Conservation (phyloP, 495 filamentous ascomycete genomes). For the Podospora didyma region DNA sequence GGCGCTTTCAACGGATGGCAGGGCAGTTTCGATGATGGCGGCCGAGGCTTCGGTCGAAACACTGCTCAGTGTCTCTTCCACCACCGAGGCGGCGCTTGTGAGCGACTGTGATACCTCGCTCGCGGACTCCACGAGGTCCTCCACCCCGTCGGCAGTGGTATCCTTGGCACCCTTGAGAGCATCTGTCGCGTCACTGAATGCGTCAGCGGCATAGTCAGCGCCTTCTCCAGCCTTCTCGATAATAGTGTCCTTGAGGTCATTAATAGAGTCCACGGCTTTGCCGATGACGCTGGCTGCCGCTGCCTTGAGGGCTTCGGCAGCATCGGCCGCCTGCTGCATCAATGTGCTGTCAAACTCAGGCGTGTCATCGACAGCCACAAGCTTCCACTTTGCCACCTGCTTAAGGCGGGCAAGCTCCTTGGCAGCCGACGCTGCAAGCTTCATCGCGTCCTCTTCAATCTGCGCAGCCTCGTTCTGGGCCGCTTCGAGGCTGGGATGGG, state of each 20-base stretch:
- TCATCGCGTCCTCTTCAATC: conserved; percentile 74
- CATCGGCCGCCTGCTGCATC: conserved; percentile 41
- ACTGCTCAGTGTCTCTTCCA: background rate
- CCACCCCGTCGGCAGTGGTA: conserved; percentile 15
- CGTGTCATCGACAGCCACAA: conserved; percentile 67
- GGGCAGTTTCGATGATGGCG: background rate
- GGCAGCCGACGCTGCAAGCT: conserved; percentile 72
- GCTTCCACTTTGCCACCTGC: conserved; percentile 82
- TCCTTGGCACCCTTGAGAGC: conserved; percentile 13
- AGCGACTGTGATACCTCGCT: conserved; percentile 4
- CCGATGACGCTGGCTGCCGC: conserved; percentile 17
- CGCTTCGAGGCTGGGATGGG: conserved; percentile 67
- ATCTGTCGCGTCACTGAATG: conserved; percentile 3
- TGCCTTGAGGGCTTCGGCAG: conserved; percentile 24
- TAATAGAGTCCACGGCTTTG: conserved; percentile 5
- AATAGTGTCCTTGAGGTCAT: conserved; percentile 14
- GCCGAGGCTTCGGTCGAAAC: background rate
- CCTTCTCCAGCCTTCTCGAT: conserved; percentile 21
- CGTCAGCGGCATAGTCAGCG: conserved; percentile 10
- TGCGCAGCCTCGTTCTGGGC: conserved; percentile 64
- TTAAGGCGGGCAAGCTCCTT: conserved; percentile 80
- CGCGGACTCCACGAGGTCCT: conserved; percentile 5
- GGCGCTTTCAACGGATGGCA: background rate
- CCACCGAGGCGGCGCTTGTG: background rate
- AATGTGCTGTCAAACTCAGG: conserved; percentile 64